A percentile compares a stretch with the other conserved stretches of the same genome.
These are phyloP conservation scores for Boletales sp. DNA, from an alignment of 768 basidiomycete species.

Conservation along the genomic window DNA sequence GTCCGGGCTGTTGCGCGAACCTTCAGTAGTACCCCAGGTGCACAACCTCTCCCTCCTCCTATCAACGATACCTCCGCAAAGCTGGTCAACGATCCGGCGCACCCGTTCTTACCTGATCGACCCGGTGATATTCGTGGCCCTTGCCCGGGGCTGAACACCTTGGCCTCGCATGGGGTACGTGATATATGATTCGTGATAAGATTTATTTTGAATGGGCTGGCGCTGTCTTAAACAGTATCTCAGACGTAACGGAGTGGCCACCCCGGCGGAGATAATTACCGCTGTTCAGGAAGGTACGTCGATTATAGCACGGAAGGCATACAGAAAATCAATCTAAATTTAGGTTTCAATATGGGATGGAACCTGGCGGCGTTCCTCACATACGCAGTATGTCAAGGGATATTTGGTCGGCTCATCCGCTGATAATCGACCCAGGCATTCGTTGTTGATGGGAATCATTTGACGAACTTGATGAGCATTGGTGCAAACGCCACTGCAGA, in stretches of 20 bases:
- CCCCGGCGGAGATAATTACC: constrained; percentile 21
- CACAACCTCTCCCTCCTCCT: constrained; percentile 20
- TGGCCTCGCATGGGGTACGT: constrained; percentile 26
- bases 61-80: constrained; percentile 25
- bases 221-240: constrained; percentile 11
- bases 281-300: constrained; percentile 21
- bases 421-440: constrained; percentile 13
- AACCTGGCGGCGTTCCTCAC: constrained; percentile 17
- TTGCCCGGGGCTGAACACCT: constrained; percentile 23
- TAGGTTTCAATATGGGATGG: constrained; percentile 25
- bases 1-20: constrained; percentile 10
- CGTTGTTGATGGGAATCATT: constrained; percentile 25
- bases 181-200: background rate
- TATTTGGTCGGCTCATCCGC: background rate
- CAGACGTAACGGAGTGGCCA: constrained; percentile 18
- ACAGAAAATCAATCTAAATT: background rate
- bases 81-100: constrained; percentile 15
- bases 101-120: constrained; percentile 10
- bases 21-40: constrained; percentile 17
- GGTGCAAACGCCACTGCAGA: constrained; percentile 20
- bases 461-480: constrained; percentile 27
- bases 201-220: background rate
- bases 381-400: constrained; percentile 14
- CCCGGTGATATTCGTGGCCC: constrained; percentile 26
- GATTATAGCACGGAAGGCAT: background rate